A percentile compares a stretch with the other conserved stretches of the same genome.
Evolutionary conservation across 2,329 filamentous ascomycete genomes (phyloP).

Genomic region (Talaromyces sp.): DNA sequence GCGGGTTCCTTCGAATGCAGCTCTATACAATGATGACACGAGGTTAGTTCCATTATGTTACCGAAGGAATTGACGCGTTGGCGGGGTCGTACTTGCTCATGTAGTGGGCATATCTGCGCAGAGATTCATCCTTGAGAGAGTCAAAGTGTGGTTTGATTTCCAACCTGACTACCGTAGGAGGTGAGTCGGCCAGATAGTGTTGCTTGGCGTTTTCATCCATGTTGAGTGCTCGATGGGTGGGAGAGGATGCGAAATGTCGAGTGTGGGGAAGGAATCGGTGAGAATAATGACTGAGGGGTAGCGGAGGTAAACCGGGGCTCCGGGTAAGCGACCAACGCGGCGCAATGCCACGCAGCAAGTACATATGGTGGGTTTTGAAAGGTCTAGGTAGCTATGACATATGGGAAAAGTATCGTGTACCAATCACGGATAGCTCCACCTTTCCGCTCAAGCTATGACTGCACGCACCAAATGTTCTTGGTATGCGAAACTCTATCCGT

Average conservation of each 20-base stretch:
- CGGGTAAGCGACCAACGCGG: constrained; percentile 22
- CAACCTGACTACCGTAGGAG: constrained; percentile 82
- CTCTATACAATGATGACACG: constrained; percentile 52
- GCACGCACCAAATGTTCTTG: neutral
- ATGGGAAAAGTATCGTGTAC: constrained; percentile 9
- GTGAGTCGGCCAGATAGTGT: constrained; percentile 88
- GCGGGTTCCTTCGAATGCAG: constrained; percentile 74
- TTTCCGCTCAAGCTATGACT: neutral
- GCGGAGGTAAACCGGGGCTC: constrained; percentile 21
- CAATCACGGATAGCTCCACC: constrained; percentile 18
- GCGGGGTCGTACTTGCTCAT: constrained; percentile 67
- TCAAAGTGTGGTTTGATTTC: constrained; percentile 94
- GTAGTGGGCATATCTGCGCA: constrained; percentile 90
- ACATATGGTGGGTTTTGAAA: constrained; percentile 8
- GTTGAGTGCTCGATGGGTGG: constrained; percentile 10
- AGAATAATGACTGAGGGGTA: constrained; percentile 20
- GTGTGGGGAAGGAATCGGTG: constrained; percentile 14
- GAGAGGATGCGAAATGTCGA: constrained; percentile 17
- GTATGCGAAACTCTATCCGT: too few species aligned
- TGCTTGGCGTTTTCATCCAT: constrained; percentile 48
- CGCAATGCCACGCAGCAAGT: constrained; percentile 25
- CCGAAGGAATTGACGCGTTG: constrained; percentile 1
- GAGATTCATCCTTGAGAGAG: constrained; percentile 55
- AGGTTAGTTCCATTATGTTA: constrained; percentile 1
- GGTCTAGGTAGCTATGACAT: constrained; percentile 23